Evolutionary conservation across 176 grass and related monocot genomes (phyloP).

Genomic region (Secale cereale): DNA sequence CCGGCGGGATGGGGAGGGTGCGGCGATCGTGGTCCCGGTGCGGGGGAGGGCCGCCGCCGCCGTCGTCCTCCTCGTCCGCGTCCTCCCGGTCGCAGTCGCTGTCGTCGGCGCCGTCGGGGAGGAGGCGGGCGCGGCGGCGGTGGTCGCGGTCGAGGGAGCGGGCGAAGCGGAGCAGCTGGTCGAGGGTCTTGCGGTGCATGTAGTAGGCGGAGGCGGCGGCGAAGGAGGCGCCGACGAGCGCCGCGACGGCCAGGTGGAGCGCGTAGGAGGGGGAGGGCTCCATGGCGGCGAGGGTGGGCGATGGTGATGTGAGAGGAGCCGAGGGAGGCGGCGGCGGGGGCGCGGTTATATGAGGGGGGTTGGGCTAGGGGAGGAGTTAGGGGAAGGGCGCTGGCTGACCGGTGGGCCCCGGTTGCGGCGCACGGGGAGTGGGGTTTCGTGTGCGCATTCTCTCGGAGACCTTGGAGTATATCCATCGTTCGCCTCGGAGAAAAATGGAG

Average conservation of each 20-base stretch:
- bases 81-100: neutral
- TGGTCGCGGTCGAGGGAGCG: constrained; percentile 61
- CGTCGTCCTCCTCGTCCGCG: constrained; percentile 15
- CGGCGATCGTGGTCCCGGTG: constrained; percentile 40
- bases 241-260: constrained; percentile 77
- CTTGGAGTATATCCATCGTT: constrained; percentile 9
- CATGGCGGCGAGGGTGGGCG: constrained; percentile 32
- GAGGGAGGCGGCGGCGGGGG: neutral
- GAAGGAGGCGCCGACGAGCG: constrained; percentile 85
- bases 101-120: constrained; percentile 12
- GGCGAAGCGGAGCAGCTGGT: constrained; percentile 74
- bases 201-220: constrained; percentile 87
- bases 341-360: neutral
- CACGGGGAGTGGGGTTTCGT: neutral
- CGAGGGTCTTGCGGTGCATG: constrained; percentile 83
- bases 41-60: neutral
- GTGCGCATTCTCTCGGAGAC: neutral
- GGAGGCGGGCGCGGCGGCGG: constrained; percentile 22
- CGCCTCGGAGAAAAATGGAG: neutral
- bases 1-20: constrained; percentile 55
- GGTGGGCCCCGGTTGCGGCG: neutral
- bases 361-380: neutral
- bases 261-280: constrained; percentile 48
- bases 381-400: neutral
- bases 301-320: neutral